A percentile compares a stretch with the other conserved stretches of the same genome.
These are phyloP conservation scores for Xylaria sp. DNA, from an alignment of 2,329 filamentous ascomycete genomes.

Conservation along the genomic window DNA sequence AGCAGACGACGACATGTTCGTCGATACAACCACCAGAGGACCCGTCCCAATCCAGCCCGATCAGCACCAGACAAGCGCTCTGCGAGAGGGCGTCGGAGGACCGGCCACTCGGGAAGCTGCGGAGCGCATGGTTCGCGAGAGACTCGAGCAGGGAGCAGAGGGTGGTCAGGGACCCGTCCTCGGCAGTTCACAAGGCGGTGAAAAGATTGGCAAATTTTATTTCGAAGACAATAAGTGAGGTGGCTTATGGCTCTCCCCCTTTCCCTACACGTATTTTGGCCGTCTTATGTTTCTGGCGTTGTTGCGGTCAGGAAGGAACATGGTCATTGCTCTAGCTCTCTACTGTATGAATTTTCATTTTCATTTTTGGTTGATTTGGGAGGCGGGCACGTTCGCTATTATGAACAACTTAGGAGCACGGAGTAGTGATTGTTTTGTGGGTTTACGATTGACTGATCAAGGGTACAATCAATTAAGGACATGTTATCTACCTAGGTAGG, in stretches of 20 bases:
- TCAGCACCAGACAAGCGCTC: constrained; percentile 51
- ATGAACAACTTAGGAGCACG: constrained; percentile 23
- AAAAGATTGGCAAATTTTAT: constrained; percentile 66
- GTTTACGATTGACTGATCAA: background rate
- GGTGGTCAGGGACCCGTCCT: constrained; percentile 52
- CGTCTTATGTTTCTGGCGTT: background rate
- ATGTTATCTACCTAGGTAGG: too few species aligned
- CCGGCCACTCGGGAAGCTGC: constrained; percentile 62
- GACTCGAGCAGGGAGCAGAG: constrained; percentile 64
- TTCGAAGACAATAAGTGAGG: constrained; percentile 62
- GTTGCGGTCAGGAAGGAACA: background rate
- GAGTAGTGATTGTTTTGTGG: constrained; percentile 15
- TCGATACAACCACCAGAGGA: constrained; percentile 72
- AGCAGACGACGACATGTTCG: constrained; percentile 62
- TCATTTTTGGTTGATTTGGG: constrained; percentile 13
- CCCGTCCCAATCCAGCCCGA: constrained; percentile 59
- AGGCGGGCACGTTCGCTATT: constrained; percentile 21
- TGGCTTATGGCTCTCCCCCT: too few species aligned
- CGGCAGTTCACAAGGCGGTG: constrained; percentile 56
- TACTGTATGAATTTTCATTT: background rate
- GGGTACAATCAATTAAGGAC: background rate
- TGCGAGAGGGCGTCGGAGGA: constrained; percentile 49
- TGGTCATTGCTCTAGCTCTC: too few species aligned
- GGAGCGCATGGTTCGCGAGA: constrained; percentile 71
- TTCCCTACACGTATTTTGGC: background rate